Evolutionary conservation across 352 stramenopile species (phyloP).

Genomic region (Plasmopara muralis): DNA sequence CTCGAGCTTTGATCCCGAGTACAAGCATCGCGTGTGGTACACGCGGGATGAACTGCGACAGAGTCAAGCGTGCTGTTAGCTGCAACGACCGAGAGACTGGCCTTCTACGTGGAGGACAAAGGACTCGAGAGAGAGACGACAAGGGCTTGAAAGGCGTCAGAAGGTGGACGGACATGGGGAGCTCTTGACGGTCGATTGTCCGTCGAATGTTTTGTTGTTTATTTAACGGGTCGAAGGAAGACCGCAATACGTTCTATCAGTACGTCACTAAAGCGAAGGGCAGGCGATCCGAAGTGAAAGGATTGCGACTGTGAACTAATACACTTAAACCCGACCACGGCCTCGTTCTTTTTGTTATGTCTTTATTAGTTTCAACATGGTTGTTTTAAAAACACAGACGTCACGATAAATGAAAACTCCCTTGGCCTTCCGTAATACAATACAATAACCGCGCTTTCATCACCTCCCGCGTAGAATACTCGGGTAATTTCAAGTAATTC

Average conservation of each 20-base stretch:
- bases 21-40: conserved; percentile 78
- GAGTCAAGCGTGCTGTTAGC: conserved; percentile 42
- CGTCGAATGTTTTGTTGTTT: conserved; percentile 30
- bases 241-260: conserved; percentile 10
- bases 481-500: conserved; percentile 89
- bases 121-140: too few relatives aligned
- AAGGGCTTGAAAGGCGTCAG: too few relatives aligned
- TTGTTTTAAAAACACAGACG: too few relatives aligned
- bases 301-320: conserved; percentile 20
- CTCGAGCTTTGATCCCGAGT: conserved; percentile 65
- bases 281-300: conserved; percentile 31
- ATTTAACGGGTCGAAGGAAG: conserved; percentile 38
- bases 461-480: conserved; percentile 74
- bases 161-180: too few relatives aligned
- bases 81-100: too few relatives aligned
- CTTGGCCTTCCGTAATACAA: conserved; percentile 81
- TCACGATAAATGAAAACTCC: conserved; percentile 79
- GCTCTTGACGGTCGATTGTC: too few relatives aligned
- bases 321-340: conserved; percentile 16
- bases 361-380: conserved; percentile 1
- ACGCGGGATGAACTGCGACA: conserved; percentile 52
- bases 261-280: conserved; percentile 19
- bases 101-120: too few relatives aligned
- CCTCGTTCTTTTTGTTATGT: neutral
- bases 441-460: conserved; percentile 71